Evolutionary conservation across 2,329 filamentous ascomycete genomes (phyloP).

Genomic region (Nectriaceae sp.): DNA sequence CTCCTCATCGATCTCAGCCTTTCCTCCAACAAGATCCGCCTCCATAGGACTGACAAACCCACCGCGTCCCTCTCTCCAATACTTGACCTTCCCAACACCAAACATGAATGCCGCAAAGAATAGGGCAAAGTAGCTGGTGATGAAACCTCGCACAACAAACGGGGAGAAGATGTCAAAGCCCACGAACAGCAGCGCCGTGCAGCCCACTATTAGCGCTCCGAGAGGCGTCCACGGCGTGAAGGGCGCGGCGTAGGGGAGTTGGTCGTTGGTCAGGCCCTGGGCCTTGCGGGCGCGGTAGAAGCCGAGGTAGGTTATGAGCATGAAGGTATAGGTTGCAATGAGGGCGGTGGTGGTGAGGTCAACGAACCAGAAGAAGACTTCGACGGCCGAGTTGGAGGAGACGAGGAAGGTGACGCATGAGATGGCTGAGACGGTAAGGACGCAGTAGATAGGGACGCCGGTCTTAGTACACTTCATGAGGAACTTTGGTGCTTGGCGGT

Average conservation of each 20-base stretch:
- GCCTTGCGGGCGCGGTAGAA: constrained; percentile 52
- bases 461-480: constrained; percentile 56
- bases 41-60: constrained; percentile 56
- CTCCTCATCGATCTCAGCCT: constrained; percentile 63
- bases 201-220: constrained; percentile 49
- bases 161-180: constrained; percentile 59
- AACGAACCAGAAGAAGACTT: constrained; percentile 54
- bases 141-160: constrained; percentile 48
- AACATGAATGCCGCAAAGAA: constrained; percentile 59
- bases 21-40: constrained; percentile 53
- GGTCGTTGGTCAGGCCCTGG: constrained; percentile 38
- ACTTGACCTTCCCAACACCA: constrained; percentile 35
- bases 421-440: constrained; percentile 47
- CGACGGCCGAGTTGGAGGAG: constrained; percentile 35
- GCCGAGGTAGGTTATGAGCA: constrained; percentile 43
- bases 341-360: constrained; percentile 57
- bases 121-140: constrained; percentile 56
- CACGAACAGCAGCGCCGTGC: constrained; percentile 54
- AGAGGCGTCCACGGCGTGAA: constrained; percentile 55
- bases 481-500: constrained; percentile 45
- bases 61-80: constrained; percentile 52
- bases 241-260: constrained; percentile 51
- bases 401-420: constrained; percentile 47
- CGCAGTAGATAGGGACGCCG: constrained; percentile 58
- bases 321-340: constrained; percentile 56